These are phyloP conservation scores for Hibiscus syriacus DNA, from an alignment of 345 rosid species.

Conservation along the genomic window DNA sequence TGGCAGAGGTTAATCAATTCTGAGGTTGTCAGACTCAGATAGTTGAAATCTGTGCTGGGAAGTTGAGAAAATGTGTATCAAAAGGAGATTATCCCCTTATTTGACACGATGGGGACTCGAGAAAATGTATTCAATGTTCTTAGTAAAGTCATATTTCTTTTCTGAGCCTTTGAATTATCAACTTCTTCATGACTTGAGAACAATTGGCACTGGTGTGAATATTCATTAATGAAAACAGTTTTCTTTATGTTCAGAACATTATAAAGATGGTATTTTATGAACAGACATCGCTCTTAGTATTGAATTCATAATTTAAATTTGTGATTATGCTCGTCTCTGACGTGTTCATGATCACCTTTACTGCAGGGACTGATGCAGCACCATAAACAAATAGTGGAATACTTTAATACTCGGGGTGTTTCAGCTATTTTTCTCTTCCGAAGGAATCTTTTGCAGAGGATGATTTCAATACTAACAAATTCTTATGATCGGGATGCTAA, in stretches of 20 bases:
- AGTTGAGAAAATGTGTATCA: no score
- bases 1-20: background rate
- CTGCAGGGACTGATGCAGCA: conserved; percentile 83
- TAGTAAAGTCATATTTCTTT: background rate
- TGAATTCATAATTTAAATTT: background rate
- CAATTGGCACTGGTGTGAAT: no score
- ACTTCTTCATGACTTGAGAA: no score
- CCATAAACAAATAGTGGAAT: conserved; percentile 74
- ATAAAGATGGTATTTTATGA: background rate
- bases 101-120: no score
- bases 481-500: conserved; percentile 76
- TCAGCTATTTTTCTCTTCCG: conserved; percentile 89
- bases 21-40: background rate
- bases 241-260: background rate
- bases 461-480: conserved; percentile 92
- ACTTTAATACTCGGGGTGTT: conserved; percentile 76
- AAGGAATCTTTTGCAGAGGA: conserved; percentile 83
- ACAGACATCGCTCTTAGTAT: background rate
- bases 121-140: background rate
- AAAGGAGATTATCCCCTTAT: no score
- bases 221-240: no score
- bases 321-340: background rate
- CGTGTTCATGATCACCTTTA: background rate
- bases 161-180: no score
- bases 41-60: no score